Conservation (phyloP, 305 asterid genomes). For the Andrographis paniculata region DNA sequence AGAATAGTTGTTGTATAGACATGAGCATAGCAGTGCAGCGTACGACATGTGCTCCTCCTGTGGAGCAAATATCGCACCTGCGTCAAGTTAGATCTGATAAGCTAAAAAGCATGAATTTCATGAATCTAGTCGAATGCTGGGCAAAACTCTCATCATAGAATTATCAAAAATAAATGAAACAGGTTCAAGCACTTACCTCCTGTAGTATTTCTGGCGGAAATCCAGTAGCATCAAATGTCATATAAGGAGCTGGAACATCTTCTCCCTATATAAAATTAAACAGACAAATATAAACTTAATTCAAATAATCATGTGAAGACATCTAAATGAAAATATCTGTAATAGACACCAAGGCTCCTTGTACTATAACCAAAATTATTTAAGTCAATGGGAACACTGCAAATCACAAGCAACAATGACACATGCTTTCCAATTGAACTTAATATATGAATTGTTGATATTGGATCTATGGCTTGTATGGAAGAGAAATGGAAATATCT, state of each 20-base stretch:
- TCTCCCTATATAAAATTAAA: constrained; percentile 53
- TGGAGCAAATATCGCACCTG: constrained; percentile 99
- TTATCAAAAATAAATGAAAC: too few species aligned
- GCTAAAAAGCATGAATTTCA: constrained; percentile 44
- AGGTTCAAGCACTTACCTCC: constrained; percentile 58
- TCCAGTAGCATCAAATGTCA: constrained; percentile 86
- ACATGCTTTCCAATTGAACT: too few species aligned
- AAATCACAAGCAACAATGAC: background rate
- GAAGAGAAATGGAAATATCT: background rate
- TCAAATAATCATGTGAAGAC: background rate
- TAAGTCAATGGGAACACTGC: background rate
- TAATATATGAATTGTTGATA: too few species aligned
- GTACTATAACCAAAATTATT: background rate
- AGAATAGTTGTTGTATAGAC: constrained; percentile 66
- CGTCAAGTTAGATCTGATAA: constrained; percentile 85
- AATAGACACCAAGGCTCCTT: background rate
- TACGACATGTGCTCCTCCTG: constrained; percentile 99
- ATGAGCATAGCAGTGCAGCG: constrained; percentile 98
- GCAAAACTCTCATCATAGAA: constrained; percentile 13
- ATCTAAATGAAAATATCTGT: constrained; percentile 12
- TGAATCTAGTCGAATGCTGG: constrained; percentile 22
- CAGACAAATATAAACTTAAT: constrained; percentile 12
- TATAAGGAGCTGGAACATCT: constrained; percentile 86
- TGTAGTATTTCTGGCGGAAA: constrained; percentile 82
- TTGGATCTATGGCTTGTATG: too few species aligned